Evolutionary conservation across 768 basidiomycete genomes (phyloP), one percentile per base, ranked within the genome.

Genomic region (Mrakia gelida): DNA sequence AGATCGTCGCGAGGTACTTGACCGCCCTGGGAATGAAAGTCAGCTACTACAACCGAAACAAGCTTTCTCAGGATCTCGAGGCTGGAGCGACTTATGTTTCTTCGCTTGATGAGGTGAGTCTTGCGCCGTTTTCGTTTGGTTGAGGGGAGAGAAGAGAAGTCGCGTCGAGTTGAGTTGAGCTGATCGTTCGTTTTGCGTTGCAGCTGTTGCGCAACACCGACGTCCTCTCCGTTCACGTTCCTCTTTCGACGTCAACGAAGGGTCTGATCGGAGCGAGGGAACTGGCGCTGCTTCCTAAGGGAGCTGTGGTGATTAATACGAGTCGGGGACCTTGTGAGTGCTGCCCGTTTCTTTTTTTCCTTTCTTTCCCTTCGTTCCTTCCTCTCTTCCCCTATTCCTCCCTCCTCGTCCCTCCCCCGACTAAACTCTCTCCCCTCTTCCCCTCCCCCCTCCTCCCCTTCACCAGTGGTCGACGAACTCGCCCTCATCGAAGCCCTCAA

Each of bases 291-390:
- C 87, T 92, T 87, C 90, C 90, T 81, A 84, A 86, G 0, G 86
- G 88, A 3, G 87, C 90, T 0, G 86, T 89, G 80, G 85, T 91
- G 73, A 87, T 91, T 81, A 92, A 91, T 81, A 90, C 91, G 0
- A 89, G 89, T 2, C 84, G 91, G 75, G 91, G 91, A 0, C 90
- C 90, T 3, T 18, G 74, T 75, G 18, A 4, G 74, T 75, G 5
- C 59, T 75, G 16, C 3, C 11, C 34, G 26, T 30, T 62, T 23
- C 23, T 38, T 56, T 26, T 15, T 34, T 23, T n/a, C 32, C 32
- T 15, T 15, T 63, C 28, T n/a, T 18, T 38, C 34, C 23, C 21
- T 13, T 13, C n/a, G 1, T 21, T 38, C 56, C 65, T 23, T 23
- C 18, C 38, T 21, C 32, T 61, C 28, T 32, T 9, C 41, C 2